Conservation (phyloP, 352 stramenopile species). For the Phytophthora lateralis region DNA sequence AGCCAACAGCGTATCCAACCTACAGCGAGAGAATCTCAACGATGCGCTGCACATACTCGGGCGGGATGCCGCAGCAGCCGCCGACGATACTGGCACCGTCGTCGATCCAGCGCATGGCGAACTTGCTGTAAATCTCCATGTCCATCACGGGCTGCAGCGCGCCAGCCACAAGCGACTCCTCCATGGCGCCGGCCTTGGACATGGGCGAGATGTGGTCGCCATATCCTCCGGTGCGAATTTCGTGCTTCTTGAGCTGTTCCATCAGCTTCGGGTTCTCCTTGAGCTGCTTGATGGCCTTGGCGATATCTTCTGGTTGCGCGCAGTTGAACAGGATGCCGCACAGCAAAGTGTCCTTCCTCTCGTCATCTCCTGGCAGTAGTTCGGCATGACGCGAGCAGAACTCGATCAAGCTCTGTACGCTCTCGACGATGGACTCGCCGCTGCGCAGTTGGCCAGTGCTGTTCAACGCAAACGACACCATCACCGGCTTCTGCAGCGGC, state of each 20-base stretch:
- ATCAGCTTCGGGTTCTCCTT: slow-evolving; percentile 28
- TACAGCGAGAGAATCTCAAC: slow-evolving; percentile 23
- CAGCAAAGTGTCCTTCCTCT: slow-evolving; percentile 40
- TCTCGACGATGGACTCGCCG: slow-evolving; percentile 67
- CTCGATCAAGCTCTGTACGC: slow-evolving; percentile 52
- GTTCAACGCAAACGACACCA: slow-evolving; percentile 89
- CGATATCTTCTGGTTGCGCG: slow-evolving; percentile 91
- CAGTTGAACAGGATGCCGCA: slow-evolving; percentile 92
- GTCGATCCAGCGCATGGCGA: slow-evolving; percentile 77
- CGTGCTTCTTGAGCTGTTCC: slow-evolving; percentile 36
- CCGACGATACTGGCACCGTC: slow-evolving; percentile 81
- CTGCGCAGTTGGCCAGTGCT: slow-evolving; percentile 77
- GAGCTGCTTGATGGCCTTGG: slow-evolving; percentile 75
- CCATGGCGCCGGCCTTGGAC: slow-evolving; percentile 62
- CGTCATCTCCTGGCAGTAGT: slow-evolving; percentile 14
- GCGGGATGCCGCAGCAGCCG: slow-evolving; percentile 90
- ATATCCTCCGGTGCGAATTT: slow-evolving; percentile 79
- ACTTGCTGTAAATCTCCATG: slow-evolving; percentile 73
- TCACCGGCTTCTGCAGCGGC: slow-evolving; percentile 62
- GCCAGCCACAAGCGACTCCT: slow-evolving; percentile 74
- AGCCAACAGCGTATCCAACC: not conserved
- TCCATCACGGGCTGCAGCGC: slow-evolving; percentile 76
- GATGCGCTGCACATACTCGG: slow-evolving; percentile 75
- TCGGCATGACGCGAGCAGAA: slow-evolving; percentile 35
- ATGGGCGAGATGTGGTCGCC: slow-evolving; percentile 86